Conservation (phyloP, 129 eudicot species). For the Artemisia annua region DNA sequence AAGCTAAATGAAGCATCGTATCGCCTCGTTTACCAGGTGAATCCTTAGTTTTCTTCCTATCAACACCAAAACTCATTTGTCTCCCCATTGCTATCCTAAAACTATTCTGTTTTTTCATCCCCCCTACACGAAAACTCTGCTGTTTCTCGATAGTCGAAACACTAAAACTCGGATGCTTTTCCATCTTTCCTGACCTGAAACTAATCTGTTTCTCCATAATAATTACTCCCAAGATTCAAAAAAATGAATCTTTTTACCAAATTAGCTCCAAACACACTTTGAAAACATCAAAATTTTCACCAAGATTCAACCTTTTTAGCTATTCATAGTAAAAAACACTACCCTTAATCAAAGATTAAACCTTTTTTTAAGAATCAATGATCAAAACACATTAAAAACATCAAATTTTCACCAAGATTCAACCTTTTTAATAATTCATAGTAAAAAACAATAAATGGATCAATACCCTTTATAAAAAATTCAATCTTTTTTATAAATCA, state of each 20-base stretch:
- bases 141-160: slow-evolving; percentile 59
- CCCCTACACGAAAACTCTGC: slow-evolving; percentile 59
- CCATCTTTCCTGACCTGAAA: slow-evolving; percentile 49
- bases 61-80: slow-evolving; percentile 79
- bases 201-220: slow-evolving; percentile 73
- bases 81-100: slow-evolving; percentile 76
- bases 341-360: slow-evolving; percentile 21
- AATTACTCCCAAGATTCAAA: slow-evolving; percentile 19
- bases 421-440: slow-evolving; percentile 4
- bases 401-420: slow-evolving; percentile 5
- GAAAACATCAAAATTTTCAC: slow-evolving; percentile 12
- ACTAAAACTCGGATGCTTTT: slow-evolving; percentile 65
- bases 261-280: slow-evolving; percentile 3
- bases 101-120: slow-evolving; percentile 62
- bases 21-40: slow-evolving; percentile 98
- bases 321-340: background rate
- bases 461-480: slow-evolving; percentile 18
- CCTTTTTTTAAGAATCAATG: background rate
- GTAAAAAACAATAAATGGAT: background rate
- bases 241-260: slow-evolving; percentile 5
- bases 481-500: background rate
- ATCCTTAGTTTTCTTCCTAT: slow-evolving; percentile 69
- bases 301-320: background rate
- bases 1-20: slow-evolving; percentile 74
- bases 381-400: background rate